phyloP scores from a whole-genome alignment of 176 grass and related monocot genomes.

The Alloteropsis semialata region DNA sequence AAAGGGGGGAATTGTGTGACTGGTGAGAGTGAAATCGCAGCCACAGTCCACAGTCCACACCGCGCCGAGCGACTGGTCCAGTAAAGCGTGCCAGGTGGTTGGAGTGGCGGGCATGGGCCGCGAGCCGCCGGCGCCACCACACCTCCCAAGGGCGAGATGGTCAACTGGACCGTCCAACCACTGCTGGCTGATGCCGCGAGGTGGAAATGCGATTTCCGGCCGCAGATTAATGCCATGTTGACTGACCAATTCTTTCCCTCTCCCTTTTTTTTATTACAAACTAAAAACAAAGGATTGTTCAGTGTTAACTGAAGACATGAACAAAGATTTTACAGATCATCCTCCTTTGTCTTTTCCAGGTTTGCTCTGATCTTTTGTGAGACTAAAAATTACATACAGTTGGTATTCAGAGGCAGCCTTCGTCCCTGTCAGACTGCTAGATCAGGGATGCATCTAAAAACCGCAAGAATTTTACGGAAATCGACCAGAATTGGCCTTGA shows the following conservation, averaged over 20 bases:
- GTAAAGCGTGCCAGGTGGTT: constrained; percentile 24
- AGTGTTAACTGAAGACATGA: not conserved
- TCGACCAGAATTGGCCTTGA: not conserved
- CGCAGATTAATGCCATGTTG: not conserved
- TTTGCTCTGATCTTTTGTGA: not conserved
- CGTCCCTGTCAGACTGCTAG: not conserved
- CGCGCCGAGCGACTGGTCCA: not conserved
- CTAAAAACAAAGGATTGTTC: too few species aligned
- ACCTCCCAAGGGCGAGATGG: constrained; percentile 1
- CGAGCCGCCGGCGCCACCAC: constrained; percentile 25
- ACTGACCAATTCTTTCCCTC: not conserved
- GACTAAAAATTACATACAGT: not conserved
- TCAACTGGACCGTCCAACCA: constrained; percentile 37
- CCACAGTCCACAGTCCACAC: not conserved
- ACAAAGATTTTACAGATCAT: too few species aligned
- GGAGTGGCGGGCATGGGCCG: constrained; percentile 16
- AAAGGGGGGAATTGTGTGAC: not conserved
- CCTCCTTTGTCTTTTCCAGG: not conserved
- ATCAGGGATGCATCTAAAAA: constrained; percentile 23
- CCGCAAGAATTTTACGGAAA: constrained; percentile 2
- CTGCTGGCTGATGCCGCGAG: not conserved
- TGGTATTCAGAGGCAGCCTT: not conserved
- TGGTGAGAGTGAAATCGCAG: not conserved
- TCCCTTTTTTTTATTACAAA: not conserved
- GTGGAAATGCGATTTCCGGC: constrained; percentile 22